Base-by-base conservation (phyloP, 116 monocot genomes). In the Trichopus zeylanicus region DNA sequence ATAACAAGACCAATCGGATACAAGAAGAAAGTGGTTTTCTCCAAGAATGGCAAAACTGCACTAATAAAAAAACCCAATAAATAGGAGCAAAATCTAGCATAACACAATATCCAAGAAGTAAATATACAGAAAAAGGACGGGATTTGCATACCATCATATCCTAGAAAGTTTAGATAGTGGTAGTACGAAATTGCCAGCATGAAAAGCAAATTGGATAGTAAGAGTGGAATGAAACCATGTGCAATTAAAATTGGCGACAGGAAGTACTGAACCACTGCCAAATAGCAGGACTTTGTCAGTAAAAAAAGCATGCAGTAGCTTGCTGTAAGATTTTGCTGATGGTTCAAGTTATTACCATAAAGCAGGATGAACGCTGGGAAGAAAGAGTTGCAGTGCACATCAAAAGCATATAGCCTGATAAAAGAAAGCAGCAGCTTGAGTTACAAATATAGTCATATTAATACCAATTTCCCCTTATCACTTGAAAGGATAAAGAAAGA, bases 371-470 rank as follows among this genome's bases (percentile, higher is more conserved):
- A 90, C 23, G 81, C 74, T 19, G 95, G 95, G 56, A 95, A 90
- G 73, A 86, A 95, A 60, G 95, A 95, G 74, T 95, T 95, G 76
- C 95, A 95, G 54, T 95, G 95, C 61, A 95, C 90, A 57, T 95
- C 95, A 66, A 95, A 84, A 32, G 95, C 89, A 76, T 95, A 95
- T 18, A 89, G 60, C 95, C 95, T 95, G 53, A n/a, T 37, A 76
- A 49, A n/a, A 72, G 51, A 37, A 32, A 33, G 22, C 19, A 49
- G 1, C 22, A 49, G 8, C 2, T 4, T 25, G 3, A 5, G 49
- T 49, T 49, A 25, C 6, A n/a, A 61, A n/a, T 42, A 61, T 18
- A 28, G 46, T 5, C 38, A 60, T n/a, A 10, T 13, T 12, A 23
- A 35, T 23, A 25, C 33, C 19, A 12, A 5, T 22, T 31, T 27